Evolutionary conservation across 306 rosid genomes (phyloP).

Genomic region (Calophaca sinica): DNA sequence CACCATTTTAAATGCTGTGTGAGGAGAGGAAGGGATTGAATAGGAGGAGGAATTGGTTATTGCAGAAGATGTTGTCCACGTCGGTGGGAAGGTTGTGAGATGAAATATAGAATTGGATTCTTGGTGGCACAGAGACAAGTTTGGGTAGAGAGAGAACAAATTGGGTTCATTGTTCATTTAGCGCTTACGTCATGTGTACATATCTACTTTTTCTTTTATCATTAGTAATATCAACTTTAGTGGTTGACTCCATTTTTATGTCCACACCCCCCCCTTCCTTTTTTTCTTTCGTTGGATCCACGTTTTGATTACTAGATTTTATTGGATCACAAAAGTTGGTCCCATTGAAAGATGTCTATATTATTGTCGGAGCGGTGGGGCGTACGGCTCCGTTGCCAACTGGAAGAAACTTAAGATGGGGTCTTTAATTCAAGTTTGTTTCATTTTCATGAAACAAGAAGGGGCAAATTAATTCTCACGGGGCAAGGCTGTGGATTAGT

Average conservation of each 20-base stretch:
- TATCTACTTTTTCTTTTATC: slow-evolving; percentile 1
- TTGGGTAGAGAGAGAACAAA: slow-evolving; percentile 46
- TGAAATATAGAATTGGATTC: slow-evolving; percentile 35
- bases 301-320: slow-evolving; percentile 1
- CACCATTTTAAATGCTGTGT: slow-evolving; percentile 56
- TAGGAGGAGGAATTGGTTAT: slow-evolving; percentile 17
- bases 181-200: slow-evolving; percentile 53
- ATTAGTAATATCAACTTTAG: slow-evolving; percentile 46
- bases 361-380: not conserved
- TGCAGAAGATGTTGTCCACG: slow-evolving; percentile 29
- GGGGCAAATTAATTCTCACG: not conserved
- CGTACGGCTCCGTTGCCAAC: not conserved
- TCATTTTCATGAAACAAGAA: not conserved
- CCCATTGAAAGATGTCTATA: slow-evolving; percentile 6
- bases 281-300: not conserved
- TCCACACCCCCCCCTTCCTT: too few relatives aligned
- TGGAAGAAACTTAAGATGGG: not conserved
- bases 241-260: slow-evolving; percentile 49
- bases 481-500: not conserved
- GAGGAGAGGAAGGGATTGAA: not conserved
- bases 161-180: slow-evolving; percentile 50
- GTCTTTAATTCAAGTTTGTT: not conserved
- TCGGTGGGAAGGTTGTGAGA: slow-evolving; percentile 43
- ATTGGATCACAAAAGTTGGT: not conserved
- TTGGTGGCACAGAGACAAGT: slow-evolving; percentile 33